Conservation (phyloP, 345 rosid species). For the Microthlaspi erraticum region DNA sequence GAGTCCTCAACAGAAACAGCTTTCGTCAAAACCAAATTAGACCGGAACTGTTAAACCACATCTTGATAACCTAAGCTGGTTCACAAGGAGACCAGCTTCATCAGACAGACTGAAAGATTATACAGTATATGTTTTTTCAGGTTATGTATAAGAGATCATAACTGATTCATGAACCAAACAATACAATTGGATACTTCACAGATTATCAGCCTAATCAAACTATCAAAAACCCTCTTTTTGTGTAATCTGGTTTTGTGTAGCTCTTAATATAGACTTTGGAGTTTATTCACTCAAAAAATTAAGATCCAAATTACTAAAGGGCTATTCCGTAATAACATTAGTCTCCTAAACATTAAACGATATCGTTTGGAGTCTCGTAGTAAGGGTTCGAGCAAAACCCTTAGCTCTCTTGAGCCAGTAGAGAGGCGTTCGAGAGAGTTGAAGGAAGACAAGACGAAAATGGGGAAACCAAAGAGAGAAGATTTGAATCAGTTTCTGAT, state of each 20-base stretch:
- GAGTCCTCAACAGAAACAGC: slow-evolving; percentile 1
- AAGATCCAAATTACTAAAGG: background rate
- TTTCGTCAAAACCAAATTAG: background rate
- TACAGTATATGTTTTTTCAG: background rate
- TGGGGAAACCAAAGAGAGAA: slow-evolving; percentile 67
- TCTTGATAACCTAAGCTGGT: background rate
- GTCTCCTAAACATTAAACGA: background rate
- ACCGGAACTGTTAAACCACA: background rate
- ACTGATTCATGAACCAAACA: background rate
- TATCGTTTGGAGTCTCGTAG: background rate
- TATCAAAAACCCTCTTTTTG: background rate
- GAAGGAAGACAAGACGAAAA: slow-evolving; percentile 42
- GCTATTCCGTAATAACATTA: background rate
- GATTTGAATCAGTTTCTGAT: slow-evolving; percentile 55
- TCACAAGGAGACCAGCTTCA: slow-evolving; percentile 3
- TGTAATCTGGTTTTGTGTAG: background rate
- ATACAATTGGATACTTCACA: background rate
- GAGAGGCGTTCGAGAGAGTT: slow-evolving; percentile 14
- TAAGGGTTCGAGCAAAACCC: slow-evolving; percentile 26
- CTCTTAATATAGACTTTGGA: background rate
- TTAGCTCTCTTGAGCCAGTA: slow-evolving; percentile 1
- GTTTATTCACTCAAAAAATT: background rate
- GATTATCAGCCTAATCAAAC: background rate
- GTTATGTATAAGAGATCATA: background rate
- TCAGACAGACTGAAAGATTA: background rate